phyloP scores from a whole-genome alignment of 2,329 filamentous ascomycete species.

The Microthyrium microscopicum region DNA sequence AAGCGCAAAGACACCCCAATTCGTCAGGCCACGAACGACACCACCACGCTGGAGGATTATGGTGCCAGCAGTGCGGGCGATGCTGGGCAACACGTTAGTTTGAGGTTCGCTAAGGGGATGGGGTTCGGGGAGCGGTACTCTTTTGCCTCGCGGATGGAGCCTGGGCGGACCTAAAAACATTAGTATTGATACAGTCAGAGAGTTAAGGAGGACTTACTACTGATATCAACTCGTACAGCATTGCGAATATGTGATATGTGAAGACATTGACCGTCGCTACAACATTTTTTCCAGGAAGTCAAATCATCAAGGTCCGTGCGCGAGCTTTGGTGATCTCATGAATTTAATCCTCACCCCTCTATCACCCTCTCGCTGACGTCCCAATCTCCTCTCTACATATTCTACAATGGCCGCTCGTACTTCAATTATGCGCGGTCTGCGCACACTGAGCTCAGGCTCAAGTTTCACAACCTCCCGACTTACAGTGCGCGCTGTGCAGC shows the following conservation, averaged over 20 bases:
- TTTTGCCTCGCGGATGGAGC: conserved; percentile 81
- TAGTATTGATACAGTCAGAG: background rate
- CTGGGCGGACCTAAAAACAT: conserved; percentile 61
- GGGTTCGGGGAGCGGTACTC: conserved; percentile 46
- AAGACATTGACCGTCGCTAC: too few relatives aligned
- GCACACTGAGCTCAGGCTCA: conserved; percentile 5
- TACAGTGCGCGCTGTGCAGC: background rate
- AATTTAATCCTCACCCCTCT: too few relatives aligned
- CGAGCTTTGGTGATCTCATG: too few relatives aligned
- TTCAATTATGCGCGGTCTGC: conserved; percentile 17
- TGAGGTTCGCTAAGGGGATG: background rate
- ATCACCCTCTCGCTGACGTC: too few relatives aligned
- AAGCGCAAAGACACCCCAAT: conserved; percentile 88
- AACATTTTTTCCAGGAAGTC: too few relatives aligned
- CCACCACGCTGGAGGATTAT: conserved; percentile 70
- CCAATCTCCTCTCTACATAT: too few relatives aligned
- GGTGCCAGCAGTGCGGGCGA: conserved; percentile 69
- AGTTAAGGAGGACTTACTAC: conserved; percentile 46
- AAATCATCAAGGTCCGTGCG: too few relatives aligned
- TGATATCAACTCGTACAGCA: conserved; percentile 97
- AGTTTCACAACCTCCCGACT: background rate
- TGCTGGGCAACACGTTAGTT: conserved; percentile 35
- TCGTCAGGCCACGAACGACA: conserved; percentile 79
- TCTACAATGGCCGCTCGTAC: conserved; percentile 20
- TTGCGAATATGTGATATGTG: too few relatives aligned